These are phyloP conservation scores for Mycena haematopus DNA, from an alignment of 768 basidiomycete genomes.

Conservation along the genomic window DNA sequence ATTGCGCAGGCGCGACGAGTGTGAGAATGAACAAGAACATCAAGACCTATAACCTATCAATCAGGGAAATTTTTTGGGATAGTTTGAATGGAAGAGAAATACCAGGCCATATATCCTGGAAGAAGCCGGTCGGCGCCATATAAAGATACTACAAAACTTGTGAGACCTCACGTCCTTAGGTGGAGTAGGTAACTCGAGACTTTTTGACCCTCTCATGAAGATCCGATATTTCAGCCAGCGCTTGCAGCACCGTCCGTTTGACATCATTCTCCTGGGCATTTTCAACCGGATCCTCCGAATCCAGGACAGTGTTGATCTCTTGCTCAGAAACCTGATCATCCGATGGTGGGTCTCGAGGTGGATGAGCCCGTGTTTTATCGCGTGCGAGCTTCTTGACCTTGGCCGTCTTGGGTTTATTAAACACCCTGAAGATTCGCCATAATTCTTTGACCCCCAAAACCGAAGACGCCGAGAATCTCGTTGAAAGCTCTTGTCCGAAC, in stretches of 20 bases:
- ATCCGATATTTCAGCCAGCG: conserved; percentile 59
- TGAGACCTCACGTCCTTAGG: conserved; percentile 5
- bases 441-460: conserved; percentile 56
- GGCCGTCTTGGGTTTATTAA: conserved; percentile 44
- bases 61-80: conserved; percentile 14
- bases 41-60: conserved; percentile 41
- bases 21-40: conserved; percentile 46
- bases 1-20: conserved; percentile 54
- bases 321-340: conserved; percentile 10
- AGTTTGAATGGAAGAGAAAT: conserved; percentile 29
- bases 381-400: conserved; percentile 37
- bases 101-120: conserved; percentile 59
- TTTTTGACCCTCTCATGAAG: conserved; percentile 70
- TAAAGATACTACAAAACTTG: conserved; percentile 54
- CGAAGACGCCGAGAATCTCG: conserved; percentile 52
- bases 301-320: conserved; percentile 18
- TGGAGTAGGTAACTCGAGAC: conserved; percentile 45
- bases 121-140: conserved; percentile 65
- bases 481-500: conserved; percentile 57
- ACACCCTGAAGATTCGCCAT: conserved; percentile 56
- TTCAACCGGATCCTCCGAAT: conserved; percentile 36
- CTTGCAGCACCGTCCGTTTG: conserved; percentile 48
- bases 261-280: conserved; percentile 46
- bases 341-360: not conserved
- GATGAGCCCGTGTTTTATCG: conserved; percentile 27